These are phyloP conservation scores for Verticillium klebahnii DNA, from an alignment of 2,329 filamentous ascomycete species.

Conservation along the genomic window DNA sequence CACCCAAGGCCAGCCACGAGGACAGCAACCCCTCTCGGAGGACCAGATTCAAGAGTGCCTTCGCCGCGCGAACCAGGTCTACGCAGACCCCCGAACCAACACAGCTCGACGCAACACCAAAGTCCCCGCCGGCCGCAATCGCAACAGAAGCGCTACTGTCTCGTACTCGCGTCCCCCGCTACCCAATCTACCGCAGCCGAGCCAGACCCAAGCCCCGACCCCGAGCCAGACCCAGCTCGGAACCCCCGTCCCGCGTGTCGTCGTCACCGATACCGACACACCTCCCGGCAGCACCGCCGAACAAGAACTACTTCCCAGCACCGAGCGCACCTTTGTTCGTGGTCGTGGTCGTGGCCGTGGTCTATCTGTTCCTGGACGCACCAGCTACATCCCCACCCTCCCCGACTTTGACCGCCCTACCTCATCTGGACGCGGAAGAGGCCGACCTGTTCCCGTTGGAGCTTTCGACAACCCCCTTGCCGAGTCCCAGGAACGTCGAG, in stretches of 20 bases:
- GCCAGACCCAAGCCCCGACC: neutral
- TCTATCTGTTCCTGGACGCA: conserved; percentile 6
- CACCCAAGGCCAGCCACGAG: neutral
- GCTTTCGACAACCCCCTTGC: conserved; percentile 9
- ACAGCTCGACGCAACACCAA: neutral
- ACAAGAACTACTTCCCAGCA: neutral
- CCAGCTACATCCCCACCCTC: conserved; percentile 6
- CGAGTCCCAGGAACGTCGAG: neutral
- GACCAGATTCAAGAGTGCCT: neutral
- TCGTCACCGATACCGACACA: neutral
- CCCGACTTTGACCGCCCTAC: neutral
- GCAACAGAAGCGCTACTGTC: neutral
- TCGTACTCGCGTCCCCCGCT: neutral
- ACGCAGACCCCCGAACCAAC: neutral
- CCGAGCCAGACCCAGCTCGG: neutral
- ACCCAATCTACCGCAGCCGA: neutral
- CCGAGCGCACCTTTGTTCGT: neutral
- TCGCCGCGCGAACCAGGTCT: neutral
- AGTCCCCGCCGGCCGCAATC: neutral
- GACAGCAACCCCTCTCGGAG: neutral
- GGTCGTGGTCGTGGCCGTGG: conserved; percentile 4
- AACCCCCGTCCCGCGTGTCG: neutral
- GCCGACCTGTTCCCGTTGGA: conserved; percentile 10
- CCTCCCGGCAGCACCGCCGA: neutral
- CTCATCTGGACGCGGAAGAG: neutral